Evolutionary conservation across 2,329 filamentous ascomycete species (phyloP).

Genomic region (Plectosphaerella cucumerina): DNA sequence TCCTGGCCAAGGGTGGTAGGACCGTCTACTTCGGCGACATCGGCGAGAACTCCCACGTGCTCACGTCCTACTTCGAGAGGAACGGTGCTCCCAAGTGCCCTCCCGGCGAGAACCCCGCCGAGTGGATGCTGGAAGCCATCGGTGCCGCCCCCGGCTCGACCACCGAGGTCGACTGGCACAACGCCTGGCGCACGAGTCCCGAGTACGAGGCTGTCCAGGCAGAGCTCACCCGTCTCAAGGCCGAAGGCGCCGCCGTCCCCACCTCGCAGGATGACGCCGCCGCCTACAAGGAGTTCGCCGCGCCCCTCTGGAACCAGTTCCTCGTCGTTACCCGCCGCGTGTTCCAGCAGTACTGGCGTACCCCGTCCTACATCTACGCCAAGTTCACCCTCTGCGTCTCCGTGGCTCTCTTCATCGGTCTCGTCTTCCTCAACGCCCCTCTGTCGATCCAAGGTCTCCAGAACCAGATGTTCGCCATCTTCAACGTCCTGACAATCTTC

Average conservation of each 20-base stretch:
- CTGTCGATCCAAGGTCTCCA: constrained; percentile 63
- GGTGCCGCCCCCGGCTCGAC: constrained; percentile 36
- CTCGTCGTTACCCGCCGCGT: constrained; percentile 64
- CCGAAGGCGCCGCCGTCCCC: background rate
- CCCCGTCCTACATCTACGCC: constrained; percentile 71
- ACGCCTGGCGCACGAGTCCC: constrained; percentile 36
- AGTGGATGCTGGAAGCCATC: constrained; percentile 35
- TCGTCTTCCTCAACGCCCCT: constrained; percentile 59
- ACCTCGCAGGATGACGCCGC: background rate
- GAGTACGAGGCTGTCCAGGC: constrained; percentile 27
- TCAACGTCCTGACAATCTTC: constrained; percentile 68
- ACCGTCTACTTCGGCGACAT: constrained; percentile 52
- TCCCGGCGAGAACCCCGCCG: constrained; percentile 45
- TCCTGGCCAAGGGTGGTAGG: constrained; percentile 31
- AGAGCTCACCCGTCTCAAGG: constrained; percentile 4
- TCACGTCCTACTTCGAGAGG: constrained; percentile 49
- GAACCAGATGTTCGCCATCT: constrained; percentile 67
- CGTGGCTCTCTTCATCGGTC: constrained; percentile 61
- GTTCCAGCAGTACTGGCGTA: constrained; percentile 71
- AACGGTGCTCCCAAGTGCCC: constrained; percentile 45
- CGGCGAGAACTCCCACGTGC: constrained; percentile 39
- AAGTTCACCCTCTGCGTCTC: constrained; percentile 55
- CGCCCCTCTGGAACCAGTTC: constrained; percentile 59
- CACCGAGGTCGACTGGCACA: constrained; percentile 43
- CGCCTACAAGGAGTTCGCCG: constrained; percentile 58